Evolutionary conservation across 805 yeast genomes (phyloP), one percentile per base, ranked within the genome.

Genomic region (Candida germanica): DNA sequence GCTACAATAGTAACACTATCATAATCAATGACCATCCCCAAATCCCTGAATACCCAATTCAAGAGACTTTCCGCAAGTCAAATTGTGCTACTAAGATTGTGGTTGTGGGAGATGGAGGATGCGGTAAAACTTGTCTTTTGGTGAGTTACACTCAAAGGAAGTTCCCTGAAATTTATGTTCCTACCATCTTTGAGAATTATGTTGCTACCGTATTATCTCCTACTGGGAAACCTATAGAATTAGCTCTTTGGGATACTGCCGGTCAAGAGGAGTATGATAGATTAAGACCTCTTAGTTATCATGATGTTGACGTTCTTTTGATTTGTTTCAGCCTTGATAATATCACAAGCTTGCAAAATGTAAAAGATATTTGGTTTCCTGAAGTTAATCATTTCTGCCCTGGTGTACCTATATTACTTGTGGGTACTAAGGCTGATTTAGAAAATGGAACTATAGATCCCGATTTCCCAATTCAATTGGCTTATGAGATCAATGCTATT

Each of bases 231-330:
- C 78, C 85, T 2, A 49, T 83, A 14, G 88, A 82, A 51, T 59
- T 87, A 46, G 85, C 87, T 0, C 58, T 86, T 20, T 86, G 94
- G 94, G 96, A 87, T 54, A 85, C 95, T 1, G 95, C 95, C 0
- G 93, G 95, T 3, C 93, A 85, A 59, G 94, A 86, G 58, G 93
- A 84, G 56, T 85, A 83, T 53, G 89, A 82, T 54, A 65, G 95
- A 35, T 62, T 86, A 38, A 67, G 96, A 42, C 93, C 94, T 2
- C 64, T 87, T 31, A 72, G 83, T 28, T 87, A 87, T 53, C 82
- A 89, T 5, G 94, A 85, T 47, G 85, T 82, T 3, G 85, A 87
- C 55, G 63, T 87, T 1, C 58, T 87, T 12, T 64, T 89, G 39
- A 66, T 87, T 6, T 88, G 96, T 40, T 89, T 85, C 56, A 66